These are phyloP conservation scores for Fraxinus excelsior DNA, from an alignment of 257 asterid species.

Conservation along the genomic window DNA sequence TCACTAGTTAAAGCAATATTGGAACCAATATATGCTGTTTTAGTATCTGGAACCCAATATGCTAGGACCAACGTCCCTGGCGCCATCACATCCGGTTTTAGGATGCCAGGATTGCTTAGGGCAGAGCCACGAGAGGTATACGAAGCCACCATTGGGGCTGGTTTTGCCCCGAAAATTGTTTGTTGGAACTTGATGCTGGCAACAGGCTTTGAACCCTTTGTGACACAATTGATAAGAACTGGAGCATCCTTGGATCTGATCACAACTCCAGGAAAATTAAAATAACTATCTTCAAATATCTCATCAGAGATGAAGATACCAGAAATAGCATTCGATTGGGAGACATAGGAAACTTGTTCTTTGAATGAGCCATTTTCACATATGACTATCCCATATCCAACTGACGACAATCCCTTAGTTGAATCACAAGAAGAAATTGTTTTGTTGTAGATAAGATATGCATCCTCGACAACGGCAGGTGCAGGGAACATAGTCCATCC, in stretches of 20 bases:
- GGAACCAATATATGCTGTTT: not conserved
- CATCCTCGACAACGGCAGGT: conserved; percentile 2
- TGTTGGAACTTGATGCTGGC: conserved; percentile 38
- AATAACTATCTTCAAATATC: not conserved
- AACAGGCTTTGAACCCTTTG: not conserved
- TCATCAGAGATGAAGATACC: conserved; percentile 23
- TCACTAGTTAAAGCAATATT: conserved; percentile 21
- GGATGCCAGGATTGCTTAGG: conserved; percentile 31
- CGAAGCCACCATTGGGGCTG: conserved; percentile 29
- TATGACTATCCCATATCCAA: conserved; percentile 22
- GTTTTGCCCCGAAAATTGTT: conserved; percentile 28
- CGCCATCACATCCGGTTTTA: conserved; percentile 46
- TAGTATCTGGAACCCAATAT: conserved; percentile 26
- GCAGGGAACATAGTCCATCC: conserved; percentile 43
- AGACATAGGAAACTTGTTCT: not conserved
- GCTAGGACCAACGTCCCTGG: conserved; percentile 46
- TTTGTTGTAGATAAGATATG: conserved; percentile 28
- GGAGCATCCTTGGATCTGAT: conserved; percentile 22
- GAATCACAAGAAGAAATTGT: conserved; percentile 34
- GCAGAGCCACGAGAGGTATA: conserved; percentile 44
- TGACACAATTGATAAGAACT: conserved; percentile 21
- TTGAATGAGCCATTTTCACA: conserved; percentile 19
- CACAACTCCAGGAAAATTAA: conserved; percentile 19
- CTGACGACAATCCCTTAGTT: not conserved
- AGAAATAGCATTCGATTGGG: conserved; percentile 5